Conservation (phyloP, 192 early-diverging fungal species). For the Coemansia sp. region DNA sequence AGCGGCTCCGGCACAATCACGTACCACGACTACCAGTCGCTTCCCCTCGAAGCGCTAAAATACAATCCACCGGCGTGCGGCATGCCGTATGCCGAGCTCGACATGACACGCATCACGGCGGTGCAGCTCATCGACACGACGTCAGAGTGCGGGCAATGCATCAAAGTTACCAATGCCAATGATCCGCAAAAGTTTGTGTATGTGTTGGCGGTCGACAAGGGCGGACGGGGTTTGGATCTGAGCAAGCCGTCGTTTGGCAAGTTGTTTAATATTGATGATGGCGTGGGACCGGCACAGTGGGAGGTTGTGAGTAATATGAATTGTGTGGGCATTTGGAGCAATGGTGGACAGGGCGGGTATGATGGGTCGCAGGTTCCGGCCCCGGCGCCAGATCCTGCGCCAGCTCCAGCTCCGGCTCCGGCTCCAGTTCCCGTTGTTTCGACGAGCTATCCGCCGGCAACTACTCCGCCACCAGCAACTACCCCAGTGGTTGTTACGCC, state of each 20-base stretch:
- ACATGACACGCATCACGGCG: slow-evolving; percentile 57
- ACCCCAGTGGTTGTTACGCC: not conserved
- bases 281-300: slow-evolving; percentile 55
- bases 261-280: slow-evolving; percentile 52
- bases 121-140: slow-evolving; percentile 47
- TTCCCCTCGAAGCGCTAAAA: slow-evolving; percentile 31
- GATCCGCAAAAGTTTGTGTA: slow-evolving; percentile 50
- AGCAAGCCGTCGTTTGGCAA: slow-evolving; percentile 53
- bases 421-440: not conserved
- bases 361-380: slow-evolving; percentile 19
- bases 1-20: slow-evolving; percentile 47
- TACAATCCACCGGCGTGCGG: slow-evolving; percentile 60
- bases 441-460: not conserved
- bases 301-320: slow-evolving; percentile 30
- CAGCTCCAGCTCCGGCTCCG: not conserved
- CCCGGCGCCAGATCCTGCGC: not conserved
- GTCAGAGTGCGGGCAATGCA: slow-evolving; percentile 55
- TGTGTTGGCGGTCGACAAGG: slow-evolving; percentile 58
- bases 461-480: not conserved
- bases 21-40: slow-evolving; percentile 52
- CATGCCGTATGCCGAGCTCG: slow-evolving; percentile 56
- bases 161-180: slow-evolving; percentile 51
- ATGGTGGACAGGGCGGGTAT: not conserved
- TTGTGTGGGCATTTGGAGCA: slow-evolving; percentile 52
- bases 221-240: slow-evolving; percentile 56